Percentiles rank a stretch among this genome's conserved stretches.
phyloP scores from a whole-genome alignment of 2,329 filamentous ascomycete genomes.

The Graphilbum fragrans region DNA sequence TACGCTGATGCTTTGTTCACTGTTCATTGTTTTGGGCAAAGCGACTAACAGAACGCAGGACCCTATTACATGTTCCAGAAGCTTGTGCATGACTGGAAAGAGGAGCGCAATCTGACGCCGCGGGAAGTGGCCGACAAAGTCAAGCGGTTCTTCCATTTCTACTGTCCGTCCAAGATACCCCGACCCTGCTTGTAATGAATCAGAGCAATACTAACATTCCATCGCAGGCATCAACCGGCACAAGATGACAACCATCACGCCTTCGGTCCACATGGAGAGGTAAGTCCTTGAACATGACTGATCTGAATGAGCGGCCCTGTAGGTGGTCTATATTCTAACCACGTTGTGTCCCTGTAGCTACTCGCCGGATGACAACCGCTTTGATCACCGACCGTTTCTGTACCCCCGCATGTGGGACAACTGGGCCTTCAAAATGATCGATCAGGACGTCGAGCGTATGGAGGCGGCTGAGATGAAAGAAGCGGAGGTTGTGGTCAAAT shows the following conservation, averaged over 20 bases:
- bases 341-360: conserved; percentile 9
- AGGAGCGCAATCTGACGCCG: conserved; percentile 21
- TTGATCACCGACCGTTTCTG: conserved; percentile 25
- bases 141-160: conserved; percentile 37
- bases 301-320: not conserved
- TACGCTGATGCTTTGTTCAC: not conserved
- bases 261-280: conserved; percentile 33
- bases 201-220: not conserved
- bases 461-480: conserved; percentile 11
- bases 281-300: not conserved
- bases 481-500: not conserved
- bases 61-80: conserved; percentile 33
- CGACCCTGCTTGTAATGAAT: not conserved
- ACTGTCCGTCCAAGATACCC: conserved; percentile 15
- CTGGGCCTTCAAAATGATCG: conserved; percentile 20
- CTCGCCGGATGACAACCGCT: conserved; percentile 30
- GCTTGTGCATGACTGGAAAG: conserved; percentile 32
- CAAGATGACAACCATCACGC: conserved; percentile 52
- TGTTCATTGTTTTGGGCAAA: not conserved
- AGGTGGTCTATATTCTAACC: not conserved
- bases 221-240: conserved; percentile 42
- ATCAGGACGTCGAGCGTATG: conserved; percentile 17
- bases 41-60: not conserved
- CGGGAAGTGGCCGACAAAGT: conserved; percentile 32
- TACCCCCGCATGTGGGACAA: conserved; percentile 22